These are phyloP conservation scores for Exophiala sideris DNA, from an alignment of 2,329 filamentous ascomycete genomes.

Conservation along the genomic window DNA sequence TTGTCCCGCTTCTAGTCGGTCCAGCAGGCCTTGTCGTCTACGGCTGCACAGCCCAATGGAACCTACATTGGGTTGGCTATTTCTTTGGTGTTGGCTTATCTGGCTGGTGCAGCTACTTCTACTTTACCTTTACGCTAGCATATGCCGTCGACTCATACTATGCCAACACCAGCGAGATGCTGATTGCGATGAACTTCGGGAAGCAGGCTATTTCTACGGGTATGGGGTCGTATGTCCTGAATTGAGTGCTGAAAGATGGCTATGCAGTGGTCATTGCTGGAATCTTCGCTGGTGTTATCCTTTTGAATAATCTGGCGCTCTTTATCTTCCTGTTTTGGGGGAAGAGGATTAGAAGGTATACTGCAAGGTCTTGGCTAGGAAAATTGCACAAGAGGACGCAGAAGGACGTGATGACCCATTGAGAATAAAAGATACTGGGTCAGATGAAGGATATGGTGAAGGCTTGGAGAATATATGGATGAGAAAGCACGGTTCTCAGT, in stretches of 20 bases:
- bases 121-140: conserved; percentile 57
- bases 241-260: conserved; percentile 49
- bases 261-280: conserved; percentile 53
- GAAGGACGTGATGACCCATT: not conserved
- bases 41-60: conserved; percentile 32
- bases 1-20: conserved; percentile 32
- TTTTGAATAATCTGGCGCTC: conserved; percentile 49
- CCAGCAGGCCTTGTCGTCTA: conserved; percentile 35
- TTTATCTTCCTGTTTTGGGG: conserved; percentile 36
- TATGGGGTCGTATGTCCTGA: conserved; percentile 49
- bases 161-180: conserved; percentile 59
- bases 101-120: conserved; percentile 53
- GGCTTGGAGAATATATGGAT: not conserved
- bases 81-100: conserved; percentile 50
- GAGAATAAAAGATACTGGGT: not conserved
- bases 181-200: conserved; percentile 57
- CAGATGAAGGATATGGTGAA: not conserved
- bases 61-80: conserved; percentile 41
- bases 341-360: conserved; percentile 48
- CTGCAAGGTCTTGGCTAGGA: conserved; percentile 48
- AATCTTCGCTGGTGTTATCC: conserved; percentile 48
- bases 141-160: conserved; percentile 61
- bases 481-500: not conserved
- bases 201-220: conserved; percentile 57
- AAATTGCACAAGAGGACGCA: conserved; percentile 41